A percentile compares a stretch with the other conserved stretches of the same genome.
Evolutionary conservation across 192 early-diverging fungal genomes (phyloP).

Genomic region (Coemansia sp.): DNA sequence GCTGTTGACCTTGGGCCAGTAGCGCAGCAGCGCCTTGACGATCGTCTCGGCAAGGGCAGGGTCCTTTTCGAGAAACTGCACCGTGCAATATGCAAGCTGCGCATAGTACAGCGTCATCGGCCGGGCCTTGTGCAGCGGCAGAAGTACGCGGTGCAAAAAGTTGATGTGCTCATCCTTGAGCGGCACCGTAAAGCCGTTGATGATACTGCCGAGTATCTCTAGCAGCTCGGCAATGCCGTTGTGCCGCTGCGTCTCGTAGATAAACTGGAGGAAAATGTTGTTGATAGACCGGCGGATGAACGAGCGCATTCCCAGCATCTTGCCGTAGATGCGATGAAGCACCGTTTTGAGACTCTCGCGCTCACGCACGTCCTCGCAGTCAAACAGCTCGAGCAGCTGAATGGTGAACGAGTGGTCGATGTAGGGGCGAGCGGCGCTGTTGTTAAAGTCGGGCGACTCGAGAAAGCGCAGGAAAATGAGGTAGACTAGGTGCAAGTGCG

Average conservation of each 20-base stretch:
- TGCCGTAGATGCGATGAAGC: slow-evolving; percentile 96
- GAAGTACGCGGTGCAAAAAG: slow-evolving; percentile 87
- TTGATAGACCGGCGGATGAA: slow-evolving; percentile 98
- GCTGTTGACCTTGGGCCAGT: slow-evolving; percentile 99
- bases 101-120: slow-evolving; percentile 94
- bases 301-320: slow-evolving; percentile 94
- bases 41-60: slow-evolving; percentile 88
- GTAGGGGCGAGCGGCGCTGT: slow-evolving; percentile 91
- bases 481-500: slow-evolving; percentile 97
- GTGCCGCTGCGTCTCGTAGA: slow-evolving; percentile 95
- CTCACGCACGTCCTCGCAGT: slow-evolving; percentile 98
- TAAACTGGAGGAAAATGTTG: slow-evolving; percentile 97
- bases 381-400: slow-evolving; percentile 96
- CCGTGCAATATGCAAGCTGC: slow-evolving; percentile 96
- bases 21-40: slow-evolving; percentile 82
- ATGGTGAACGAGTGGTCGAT: slow-evolving; percentile 88
- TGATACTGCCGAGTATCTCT: slow-evolving; percentile 99
- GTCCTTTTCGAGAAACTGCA: slow-evolving; percentile 99
- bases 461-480: slow-evolving; percentile 98
- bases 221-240: slow-evolving; percentile 98
- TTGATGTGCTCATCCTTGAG: slow-evolving; percentile 99
- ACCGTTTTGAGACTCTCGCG: slow-evolving; percentile 98
- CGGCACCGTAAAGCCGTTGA: slow-evolving; percentile 98
- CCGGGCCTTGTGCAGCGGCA: slow-evolving; percentile 95
- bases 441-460: slow-evolving; percentile 97